Base-by-base conservation (phyloP, 169 alveolate genomes). In the Fabrea salina region DNA sequence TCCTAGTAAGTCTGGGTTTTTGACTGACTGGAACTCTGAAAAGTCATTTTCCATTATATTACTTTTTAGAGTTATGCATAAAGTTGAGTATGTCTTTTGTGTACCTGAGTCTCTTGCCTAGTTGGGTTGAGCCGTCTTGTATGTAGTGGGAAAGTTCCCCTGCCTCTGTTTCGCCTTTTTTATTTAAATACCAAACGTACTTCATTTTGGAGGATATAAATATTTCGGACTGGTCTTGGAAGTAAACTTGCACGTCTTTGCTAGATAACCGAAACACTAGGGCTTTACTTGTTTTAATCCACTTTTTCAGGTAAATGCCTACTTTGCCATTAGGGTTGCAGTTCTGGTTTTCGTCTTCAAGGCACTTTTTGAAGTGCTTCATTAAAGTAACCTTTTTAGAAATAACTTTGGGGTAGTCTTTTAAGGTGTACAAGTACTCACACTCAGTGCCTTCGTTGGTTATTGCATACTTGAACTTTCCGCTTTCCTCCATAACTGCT, bases 241-340 rank as follows among this genome's bases (percentile, higher is more conserved):
- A 94, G 82, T 82, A 76, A 16, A 94, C 93, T 86, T 94, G 89
- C 11, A 94, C 96, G 22, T 92, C 89, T 82, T 94, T 94, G 64
- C 92, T 91, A 1, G 92, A 79, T 19, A 94, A 85, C 72, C 96
- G 81, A 82, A 94, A 94, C 88, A 91, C 80, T 30, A 91, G 87
- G 41, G 96, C 96, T 80, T 94, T 95, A 27, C 89, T 85, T 5
- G 97, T 94, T 78, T 86, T 81, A 92, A 93, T 89, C 95, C 96
- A 93, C 53, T 44, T 44, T 13, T 44, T 44, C 8, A 44, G 8
- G 16, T 11, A 44, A 44, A 16, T 44, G 8, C 19, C 8, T 13
- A 44, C 53, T 44, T 44, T 13, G 53, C 53, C 53, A n/a, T n/a
- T n/a, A n/a, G n/a, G n/a, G n/a, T 53, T 79, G 71, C 43, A 58